phyloP scores from a whole-genome alignment of 1,139 yeast genomes.

The Pichia sp. region DNA sequence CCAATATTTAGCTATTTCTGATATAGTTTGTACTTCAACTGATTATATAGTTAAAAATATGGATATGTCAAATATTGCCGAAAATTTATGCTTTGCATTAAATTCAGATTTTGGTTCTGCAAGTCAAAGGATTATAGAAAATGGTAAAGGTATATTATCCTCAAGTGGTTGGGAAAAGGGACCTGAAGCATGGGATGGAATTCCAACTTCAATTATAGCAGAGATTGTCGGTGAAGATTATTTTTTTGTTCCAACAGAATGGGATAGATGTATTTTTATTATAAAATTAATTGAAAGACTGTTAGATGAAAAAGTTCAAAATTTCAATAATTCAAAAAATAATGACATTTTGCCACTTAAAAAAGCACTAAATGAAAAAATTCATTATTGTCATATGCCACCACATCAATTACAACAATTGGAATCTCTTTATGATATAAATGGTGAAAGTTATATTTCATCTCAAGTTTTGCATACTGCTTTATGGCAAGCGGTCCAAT shows the following conservation, averaged over 20 bases:
- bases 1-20: conserved; percentile 41
- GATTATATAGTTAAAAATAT: conserved; percentile 33
- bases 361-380: conserved; percentile 34
- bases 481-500: conserved; percentile 40
- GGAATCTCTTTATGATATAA: conserved; percentile 33
- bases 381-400: conserved; percentile 42
- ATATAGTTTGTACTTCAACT: conserved; percentile 39
- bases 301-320: conserved; percentile 14
- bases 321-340: conserved; percentile 8
- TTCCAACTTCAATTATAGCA: conserved; percentile 38
- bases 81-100: conserved; percentile 37
- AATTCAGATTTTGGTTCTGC: conserved; percentile 40
- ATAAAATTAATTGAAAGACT: conserved; percentile 35
- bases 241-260: conserved; percentile 46
- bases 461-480: conserved; percentile 38
- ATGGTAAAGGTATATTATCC: conserved; percentile 40
- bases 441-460: conserved; percentile 33
- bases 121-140: conserved; percentile 38
- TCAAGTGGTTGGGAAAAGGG: conserved; percentile 43
- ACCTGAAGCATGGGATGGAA: conserved; percentile 37
- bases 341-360: conserved; percentile 24
- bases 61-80: conserved; percentile 32
- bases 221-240: conserved; percentile 42
- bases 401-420: conserved; percentile 39
- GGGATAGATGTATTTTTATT: conserved; percentile 44